Conservation (phyloP, 305 asterid genomes). For the Fraxinus velutina region DNA sequence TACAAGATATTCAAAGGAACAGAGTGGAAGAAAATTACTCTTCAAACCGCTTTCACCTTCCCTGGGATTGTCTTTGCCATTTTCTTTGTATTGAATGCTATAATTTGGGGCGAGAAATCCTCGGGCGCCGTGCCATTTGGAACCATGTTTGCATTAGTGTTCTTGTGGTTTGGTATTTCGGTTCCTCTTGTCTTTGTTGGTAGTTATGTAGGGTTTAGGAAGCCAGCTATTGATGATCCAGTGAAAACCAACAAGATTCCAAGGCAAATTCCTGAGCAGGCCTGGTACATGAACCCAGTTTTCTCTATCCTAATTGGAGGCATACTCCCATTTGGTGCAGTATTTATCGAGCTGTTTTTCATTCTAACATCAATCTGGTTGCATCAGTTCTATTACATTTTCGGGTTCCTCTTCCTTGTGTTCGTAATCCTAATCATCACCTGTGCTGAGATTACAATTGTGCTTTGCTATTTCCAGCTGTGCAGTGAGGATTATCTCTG, state of each 20-base stretch:
- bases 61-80: conserved; percentile 14
- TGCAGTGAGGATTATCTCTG: conserved; percentile 18
- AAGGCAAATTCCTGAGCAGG: conserved; percentile 12
- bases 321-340: conserved; percentile 13
- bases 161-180: conserved; percentile 16
- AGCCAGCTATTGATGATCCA: conserved; percentile 14
- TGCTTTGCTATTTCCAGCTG: conserved; percentile 16
- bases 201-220: conserved; percentile 8
- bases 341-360: conserved; percentile 13
- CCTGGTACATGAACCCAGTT: conserved; percentile 13
- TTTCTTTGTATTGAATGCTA: conserved; percentile 14
- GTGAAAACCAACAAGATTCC: conserved; percentile 12
- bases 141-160: conserved; percentile 11
- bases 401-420: conserved; percentile 9
- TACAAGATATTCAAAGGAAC: conserved; percentile 11
- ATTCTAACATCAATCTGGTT: conserved; percentile 12
- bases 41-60: conserved; percentile 1
- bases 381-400: conserved; percentile 16
- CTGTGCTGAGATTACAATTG: conserved; percentile 15
- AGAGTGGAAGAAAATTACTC: conserved; percentile 12
- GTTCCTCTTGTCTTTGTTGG: conserved; percentile 15
- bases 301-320: conserved; percentile 13
- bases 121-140: conserved; percentile 17
- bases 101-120: conserved; percentile 15
- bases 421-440: conserved; percentile 9